Percentiles rank a stretch among this genome's conserved stretches.
phyloP scores from a whole-genome alignment of 2,329 filamentous ascomycete species.

The Rasamsonia emersonii region DNA sequence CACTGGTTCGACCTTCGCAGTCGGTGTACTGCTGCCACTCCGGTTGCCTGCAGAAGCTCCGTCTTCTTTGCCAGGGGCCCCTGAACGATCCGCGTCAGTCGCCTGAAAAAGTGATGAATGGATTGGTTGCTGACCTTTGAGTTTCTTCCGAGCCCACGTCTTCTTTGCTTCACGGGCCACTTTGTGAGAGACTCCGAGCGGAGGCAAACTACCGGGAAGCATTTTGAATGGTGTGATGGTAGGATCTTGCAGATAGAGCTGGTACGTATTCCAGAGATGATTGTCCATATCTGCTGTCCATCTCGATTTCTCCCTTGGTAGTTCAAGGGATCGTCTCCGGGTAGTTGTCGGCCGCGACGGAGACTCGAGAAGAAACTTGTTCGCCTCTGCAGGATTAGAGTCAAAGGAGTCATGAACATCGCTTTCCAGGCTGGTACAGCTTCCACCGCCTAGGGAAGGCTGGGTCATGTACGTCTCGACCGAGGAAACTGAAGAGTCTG shows the following conservation, averaged over 20 bases:
- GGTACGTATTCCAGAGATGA: constrained; percentile 59
- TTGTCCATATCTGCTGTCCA: constrained; percentile 59
- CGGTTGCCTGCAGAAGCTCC: constrained; percentile 37
- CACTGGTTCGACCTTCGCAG: constrained; percentile 21
- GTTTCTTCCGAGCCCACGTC: constrained; percentile 47
- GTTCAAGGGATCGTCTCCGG: constrained; percentile 16
- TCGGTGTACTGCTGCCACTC: constrained; percentile 42
- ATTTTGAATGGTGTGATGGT: constrained; percentile 60
- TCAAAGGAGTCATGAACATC: constrained; percentile 49
- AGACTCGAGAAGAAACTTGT: constrained; percentile 30
- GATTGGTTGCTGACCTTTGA: constrained; percentile 18
- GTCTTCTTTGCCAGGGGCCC: constrained; percentile 9
- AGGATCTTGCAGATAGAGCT: constrained; percentile 57
- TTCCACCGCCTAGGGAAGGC: constrained; percentile 50
- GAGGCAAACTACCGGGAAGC: constrained; percentile 54
- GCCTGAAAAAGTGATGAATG: background rate
- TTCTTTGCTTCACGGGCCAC: constrained; percentile 54
- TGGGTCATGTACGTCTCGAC: constrained; percentile 48
- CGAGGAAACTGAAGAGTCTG: constrained; percentile 55
- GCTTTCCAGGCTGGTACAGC: constrained; percentile 53
- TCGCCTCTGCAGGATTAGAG: constrained; percentile 32
- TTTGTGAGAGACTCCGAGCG: constrained; percentile 55
- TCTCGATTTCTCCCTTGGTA: constrained; percentile 19
- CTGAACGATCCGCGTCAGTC: background rate
- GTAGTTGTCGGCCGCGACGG: constrained; percentile 25